Evolutionary conservation across 1,139 yeast species (phyloP).

Genomic region (Arxiozyma bovina): DNA sequence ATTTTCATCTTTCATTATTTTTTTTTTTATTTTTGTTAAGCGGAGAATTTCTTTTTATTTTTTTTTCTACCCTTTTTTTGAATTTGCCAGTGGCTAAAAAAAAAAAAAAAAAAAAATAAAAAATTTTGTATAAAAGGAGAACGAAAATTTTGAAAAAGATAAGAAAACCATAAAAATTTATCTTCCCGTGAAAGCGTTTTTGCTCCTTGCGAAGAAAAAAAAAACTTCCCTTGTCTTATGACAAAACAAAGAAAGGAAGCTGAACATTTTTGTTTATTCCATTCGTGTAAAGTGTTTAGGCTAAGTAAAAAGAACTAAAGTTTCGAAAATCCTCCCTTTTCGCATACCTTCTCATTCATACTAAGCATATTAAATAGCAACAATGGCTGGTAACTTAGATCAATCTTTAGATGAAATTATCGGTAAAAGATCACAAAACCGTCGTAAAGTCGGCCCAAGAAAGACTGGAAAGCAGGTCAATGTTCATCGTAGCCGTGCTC

Average conservation of each 20-base stretch:
- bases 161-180: no score
- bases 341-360: background rate
- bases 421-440: conserved; percentile 48
- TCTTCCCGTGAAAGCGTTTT: background rate
- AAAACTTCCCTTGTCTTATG: no score
- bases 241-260: no score
- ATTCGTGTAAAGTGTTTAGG: background rate
- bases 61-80: background rate
- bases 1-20: no score
- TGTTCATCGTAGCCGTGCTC: conserved; percentile 19
- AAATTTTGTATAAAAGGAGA: background rate
- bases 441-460: conserved; percentile 29
- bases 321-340: background rate
- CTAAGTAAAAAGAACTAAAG: background rate
- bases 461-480: conserved; percentile 26
- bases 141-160: no score
- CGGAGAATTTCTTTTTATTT: background rate
- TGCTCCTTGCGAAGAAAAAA: no score
- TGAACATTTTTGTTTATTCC: background rate
- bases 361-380: conserved; percentile 6
- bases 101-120: background rate
- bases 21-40: no score
- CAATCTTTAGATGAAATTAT: conserved; percentile 94
- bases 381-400: conserved; percentile 67
- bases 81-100: background rate